These are phyloP conservation scores for Rickenella mellea DNA, from an alignment of 768 basidiomycete genomes.

Conservation along the genomic window DNA sequence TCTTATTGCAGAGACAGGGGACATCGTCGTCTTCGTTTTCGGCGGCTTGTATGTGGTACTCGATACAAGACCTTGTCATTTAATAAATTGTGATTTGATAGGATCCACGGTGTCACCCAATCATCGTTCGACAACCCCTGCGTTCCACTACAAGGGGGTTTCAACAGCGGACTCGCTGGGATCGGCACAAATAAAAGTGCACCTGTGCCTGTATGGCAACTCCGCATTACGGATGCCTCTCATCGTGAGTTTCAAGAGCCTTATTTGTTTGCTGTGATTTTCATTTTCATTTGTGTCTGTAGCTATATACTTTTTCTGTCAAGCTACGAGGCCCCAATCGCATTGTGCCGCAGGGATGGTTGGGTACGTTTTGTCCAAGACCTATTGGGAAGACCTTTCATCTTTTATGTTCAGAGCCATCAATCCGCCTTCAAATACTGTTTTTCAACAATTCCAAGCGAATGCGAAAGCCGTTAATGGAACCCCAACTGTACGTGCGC, in stretches of 20 bases:
- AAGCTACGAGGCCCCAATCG: not conserved
- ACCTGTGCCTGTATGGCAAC: not conserved
- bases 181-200: not conserved
- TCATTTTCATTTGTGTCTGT: not conserved
- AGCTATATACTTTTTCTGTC: slow-evolving; percentile 4
- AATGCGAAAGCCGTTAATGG: not conserved
- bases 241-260: not conserved
- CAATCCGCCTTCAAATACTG: not conserved
- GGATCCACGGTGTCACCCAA: slow-evolving; percentile 2
- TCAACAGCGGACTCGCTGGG: not conserved
- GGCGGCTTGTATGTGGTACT: not conserved
- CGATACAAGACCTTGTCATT: not conserved
- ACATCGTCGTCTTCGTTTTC: not conserved
- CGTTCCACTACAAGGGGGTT: slow-evolving; percentile 1
- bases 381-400: not conserved
- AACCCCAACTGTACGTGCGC: not conserved
- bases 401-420: not conserved
- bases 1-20: not conserved
- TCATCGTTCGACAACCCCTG: slow-evolving; percentile 1
- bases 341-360: slow-evolving; percentile 5
- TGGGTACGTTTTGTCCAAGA: not conserved
- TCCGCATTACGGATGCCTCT: not conserved
- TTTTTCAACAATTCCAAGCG: not conserved
- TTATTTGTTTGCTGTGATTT: not conserved
- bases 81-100: not conserved